phyloP scores from a whole-genome alignment of 2,329 filamentous ascomycete genomes.

The Microascus cirrosus region DNA sequence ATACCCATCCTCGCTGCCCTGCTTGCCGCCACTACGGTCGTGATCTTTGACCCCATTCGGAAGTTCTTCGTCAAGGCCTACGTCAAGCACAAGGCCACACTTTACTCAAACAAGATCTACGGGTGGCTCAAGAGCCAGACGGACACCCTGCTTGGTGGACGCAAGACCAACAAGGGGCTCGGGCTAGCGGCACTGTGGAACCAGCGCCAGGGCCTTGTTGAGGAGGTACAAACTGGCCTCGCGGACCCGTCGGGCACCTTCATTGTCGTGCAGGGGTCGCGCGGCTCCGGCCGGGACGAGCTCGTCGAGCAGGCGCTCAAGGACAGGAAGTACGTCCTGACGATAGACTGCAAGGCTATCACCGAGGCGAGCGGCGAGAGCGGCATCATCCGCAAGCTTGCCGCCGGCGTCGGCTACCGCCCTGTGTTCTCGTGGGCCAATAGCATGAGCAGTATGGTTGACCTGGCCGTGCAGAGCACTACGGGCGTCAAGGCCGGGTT shows the following conservation, averaged over 20 bases:
- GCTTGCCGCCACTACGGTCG: constrained; percentile 70
- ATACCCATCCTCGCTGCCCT: constrained; percentile 75
- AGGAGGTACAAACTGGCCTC: constrained; percentile 74
- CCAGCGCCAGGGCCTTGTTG: constrained; percentile 70
- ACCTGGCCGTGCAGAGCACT: constrained; percentile 85
- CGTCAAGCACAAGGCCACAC: constrained; percentile 64
- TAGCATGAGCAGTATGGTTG: constrained; percentile 82
- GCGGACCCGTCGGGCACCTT: constrained; percentile 85
- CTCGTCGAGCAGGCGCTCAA: constrained; percentile 78
- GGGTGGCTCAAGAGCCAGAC: constrained; percentile 60
- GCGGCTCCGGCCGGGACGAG: constrained; percentile 84
- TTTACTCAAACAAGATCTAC: constrained; percentile 63
- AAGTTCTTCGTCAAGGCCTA: constrained; percentile 87
- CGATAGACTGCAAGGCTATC: constrained; percentile 88
- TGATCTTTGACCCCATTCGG: constrained; percentile 87
- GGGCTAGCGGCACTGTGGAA: constrained; percentile 78
- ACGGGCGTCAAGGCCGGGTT: constrained; percentile 92
- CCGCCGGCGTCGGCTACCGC: constrained; percentile 74
- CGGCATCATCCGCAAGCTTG: constrained; percentile 72
- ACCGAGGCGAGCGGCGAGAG: constrained; percentile 84
- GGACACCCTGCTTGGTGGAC: constrained; percentile 49
- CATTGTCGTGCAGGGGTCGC: constrained; percentile 84
- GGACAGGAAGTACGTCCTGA: constrained; percentile 62
- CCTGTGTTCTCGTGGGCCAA: constrained; percentile 97
- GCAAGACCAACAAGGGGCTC: constrained; percentile 49